phyloP scores from a whole-genome alignment of 2,329 filamentous ascomycete genomes.

The Blastomyces percursus region DNA sequence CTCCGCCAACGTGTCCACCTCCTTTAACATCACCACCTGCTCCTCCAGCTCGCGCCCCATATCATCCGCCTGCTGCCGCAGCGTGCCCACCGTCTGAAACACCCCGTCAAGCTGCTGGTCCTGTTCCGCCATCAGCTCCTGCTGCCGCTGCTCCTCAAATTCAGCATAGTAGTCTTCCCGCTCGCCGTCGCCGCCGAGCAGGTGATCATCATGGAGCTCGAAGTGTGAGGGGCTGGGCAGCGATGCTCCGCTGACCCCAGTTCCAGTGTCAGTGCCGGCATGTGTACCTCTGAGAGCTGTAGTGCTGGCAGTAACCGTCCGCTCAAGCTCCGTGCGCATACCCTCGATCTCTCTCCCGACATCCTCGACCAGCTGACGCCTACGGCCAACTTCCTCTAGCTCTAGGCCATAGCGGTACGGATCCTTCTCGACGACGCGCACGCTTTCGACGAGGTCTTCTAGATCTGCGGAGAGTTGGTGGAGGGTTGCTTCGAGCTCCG shows the following conservation, averaged over 20 bases:
- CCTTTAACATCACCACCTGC: constrained; percentile 77
- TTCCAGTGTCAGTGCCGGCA: constrained; percentile 32
- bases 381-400: constrained; percentile 66
- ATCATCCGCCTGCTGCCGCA: constrained; percentile 80
- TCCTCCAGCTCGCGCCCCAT: constrained; percentile 97
- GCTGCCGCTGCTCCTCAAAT: constrained; percentile 84
- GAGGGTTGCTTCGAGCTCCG: constrained; percentile 69
- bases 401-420: constrained; percentile 81
- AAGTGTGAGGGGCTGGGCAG: constrained; percentile 52
- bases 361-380: constrained; percentile 74
- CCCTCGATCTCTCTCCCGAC: constrained; percentile 79
- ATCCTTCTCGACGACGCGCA: constrained; percentile 75
- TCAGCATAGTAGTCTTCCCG: constrained; percentile 59
- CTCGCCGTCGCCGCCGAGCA: constrained; percentile 34
- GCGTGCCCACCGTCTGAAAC: constrained; percentile 81
- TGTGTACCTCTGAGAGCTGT: constrained; percentile 22
- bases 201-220: constrained; percentile 32
- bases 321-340: constrained; percentile 73
- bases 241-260: constrained; percentile 13
- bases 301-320: constrained; percentile 30
- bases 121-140: constrained; percentile 88
- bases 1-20: constrained; percentile 74
- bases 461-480: constrained; percentile 73
- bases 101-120: constrained; percentile 88
- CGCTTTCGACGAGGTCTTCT: constrained; percentile 74